A percentile compares a stretch with the other conserved stretches of the same genome.
Conservation (phyloP, 225 moss, liverwort and hornwort species). For the Marchantia paleacea region DNA sequence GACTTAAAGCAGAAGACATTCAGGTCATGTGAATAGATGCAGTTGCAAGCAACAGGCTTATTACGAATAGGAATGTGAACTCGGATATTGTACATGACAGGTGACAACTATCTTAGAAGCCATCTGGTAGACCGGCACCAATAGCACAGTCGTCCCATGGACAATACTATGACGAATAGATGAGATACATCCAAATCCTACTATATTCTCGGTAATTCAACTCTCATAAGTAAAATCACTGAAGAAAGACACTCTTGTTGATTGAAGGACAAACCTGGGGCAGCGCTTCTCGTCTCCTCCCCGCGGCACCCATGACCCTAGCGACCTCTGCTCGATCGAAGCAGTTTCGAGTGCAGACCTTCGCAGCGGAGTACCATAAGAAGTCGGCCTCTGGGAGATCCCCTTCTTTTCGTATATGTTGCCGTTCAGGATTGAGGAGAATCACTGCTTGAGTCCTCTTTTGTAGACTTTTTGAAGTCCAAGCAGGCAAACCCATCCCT, state of each 20-base stretch:
- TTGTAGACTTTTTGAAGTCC: slow-evolving; percentile 74
- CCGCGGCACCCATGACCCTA: slow-evolving; percentile 88
- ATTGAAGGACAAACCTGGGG: slow-evolving; percentile 60
- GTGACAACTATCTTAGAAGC: too few species aligned
- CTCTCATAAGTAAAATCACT: too few species aligned
- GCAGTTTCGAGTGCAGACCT: slow-evolving; percentile 84
- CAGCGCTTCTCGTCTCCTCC: slow-evolving; percentile 73
- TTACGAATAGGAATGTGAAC: not conserved
- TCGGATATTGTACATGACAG: not conserved
- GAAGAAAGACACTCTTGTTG: too few species aligned
- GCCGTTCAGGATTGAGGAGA: slow-evolving; percentile 85
- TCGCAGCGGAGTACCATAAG: slow-evolving; percentile 88
- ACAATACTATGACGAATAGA: not conserved
- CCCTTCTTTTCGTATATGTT: slow-evolving; percentile 80
- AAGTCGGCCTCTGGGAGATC: slow-evolving; percentile 89
- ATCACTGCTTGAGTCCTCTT: slow-evolving; percentile 87
- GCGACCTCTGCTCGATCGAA: slow-evolving; percentile 93
- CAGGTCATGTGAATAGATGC: not conserved
- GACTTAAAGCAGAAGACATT: too few species aligned
- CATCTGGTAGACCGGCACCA: not conserved
- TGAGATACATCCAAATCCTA: not conserved
- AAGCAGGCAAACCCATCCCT: slow-evolving; percentile 85
- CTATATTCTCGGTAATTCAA: too few species aligned
- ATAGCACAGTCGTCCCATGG: not conserved
- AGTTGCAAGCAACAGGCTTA: not conserved